A percentile compares a stretch with the other conserved stretches of the same genome.
Evolutionary conservation across 441 rosid genomes (phyloP).

Genomic region (Gossypium schwendimanii): DNA sequence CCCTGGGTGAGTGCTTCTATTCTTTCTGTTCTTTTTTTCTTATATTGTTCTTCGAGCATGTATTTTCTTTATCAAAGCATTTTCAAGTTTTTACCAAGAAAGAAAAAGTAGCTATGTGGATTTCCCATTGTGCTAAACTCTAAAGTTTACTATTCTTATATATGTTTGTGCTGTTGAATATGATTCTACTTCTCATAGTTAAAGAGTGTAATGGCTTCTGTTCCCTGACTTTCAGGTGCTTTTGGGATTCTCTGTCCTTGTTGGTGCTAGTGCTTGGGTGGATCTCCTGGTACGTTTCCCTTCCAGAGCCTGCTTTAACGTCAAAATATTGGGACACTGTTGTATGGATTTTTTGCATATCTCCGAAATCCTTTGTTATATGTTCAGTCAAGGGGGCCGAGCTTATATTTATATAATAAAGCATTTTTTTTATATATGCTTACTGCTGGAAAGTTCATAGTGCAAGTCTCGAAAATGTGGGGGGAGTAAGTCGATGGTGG

Average conservation of each 20-base stretch:
- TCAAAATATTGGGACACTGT: background rate
- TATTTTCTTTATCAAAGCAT: background rate
- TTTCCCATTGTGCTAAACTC: background rate
- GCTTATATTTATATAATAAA: background rate
- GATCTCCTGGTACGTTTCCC: slow-evolving; percentile 68
- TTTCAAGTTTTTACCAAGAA: slow-evolving; percentile 1
- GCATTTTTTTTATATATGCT: background rate
- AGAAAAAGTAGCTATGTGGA: background rate
- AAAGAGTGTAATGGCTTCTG: background rate
- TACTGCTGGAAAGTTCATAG: background rate
- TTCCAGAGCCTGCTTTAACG: background rate
- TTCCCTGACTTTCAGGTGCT: slow-evolving; percentile 18
- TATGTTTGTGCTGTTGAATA: background rate
- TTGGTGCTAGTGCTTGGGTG: slow-evolving; percentile 98
- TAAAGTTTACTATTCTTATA: background rate
- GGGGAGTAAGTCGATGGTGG: background rate
- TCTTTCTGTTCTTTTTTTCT: background rate
- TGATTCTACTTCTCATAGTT: background rate
- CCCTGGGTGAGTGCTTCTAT: slow-evolving; percentile 76
- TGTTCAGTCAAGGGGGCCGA: background rate
- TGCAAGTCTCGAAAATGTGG: background rate
- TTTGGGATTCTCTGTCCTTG: slow-evolving; percentile 91
- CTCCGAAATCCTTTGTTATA: background rate
- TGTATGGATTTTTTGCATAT: background rate
- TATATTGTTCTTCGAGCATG: background rate